Percentiles rank a stretch among this genome's conserved stretches.
These are phyloP conservation scores for Mucor plumbeus DNA, from an alignment of 371 early-diverging fungal genomes.

Conservation along the genomic window DNA sequence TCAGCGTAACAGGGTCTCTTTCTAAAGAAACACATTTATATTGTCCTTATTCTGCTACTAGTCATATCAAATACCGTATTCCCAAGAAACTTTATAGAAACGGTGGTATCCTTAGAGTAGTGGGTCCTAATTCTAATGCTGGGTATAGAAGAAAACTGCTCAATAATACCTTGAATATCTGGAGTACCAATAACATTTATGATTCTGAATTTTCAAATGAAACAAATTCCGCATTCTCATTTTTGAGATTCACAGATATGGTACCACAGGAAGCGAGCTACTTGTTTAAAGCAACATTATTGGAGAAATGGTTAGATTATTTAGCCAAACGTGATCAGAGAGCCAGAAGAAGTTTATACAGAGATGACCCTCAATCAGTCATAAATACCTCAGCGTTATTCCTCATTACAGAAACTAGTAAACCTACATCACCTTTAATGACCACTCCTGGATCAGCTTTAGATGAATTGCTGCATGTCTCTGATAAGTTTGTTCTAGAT, in stretches of 20 bases:
- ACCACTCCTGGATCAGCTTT: slow-evolving; percentile 34
- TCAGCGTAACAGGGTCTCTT: slow-evolving; percentile 66
- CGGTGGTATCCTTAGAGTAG: slow-evolving; percentile 56
- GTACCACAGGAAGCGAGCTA: slow-evolving; percentile 60
- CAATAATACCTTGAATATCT: slow-evolving; percentile 63
- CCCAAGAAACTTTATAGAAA: slow-evolving; percentile 76
- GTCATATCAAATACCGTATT: slow-evolving; percentile 63
- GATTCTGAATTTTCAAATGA: slow-evolving; percentile 51
- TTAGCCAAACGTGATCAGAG: slow-evolving; percentile 44
- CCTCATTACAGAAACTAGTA: slow-evolving; percentile 43
- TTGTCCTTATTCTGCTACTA: slow-evolving; percentile 69
- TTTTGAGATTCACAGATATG: slow-evolving; percentile 67
- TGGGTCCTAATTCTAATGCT: slow-evolving; percentile 55
- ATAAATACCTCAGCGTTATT: slow-evolving; percentile 53
- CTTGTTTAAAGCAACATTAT: slow-evolving; percentile 52
- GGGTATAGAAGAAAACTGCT: slow-evolving; percentile 58
- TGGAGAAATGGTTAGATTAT: slow-evolving; percentile 59
- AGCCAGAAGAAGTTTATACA: slow-evolving; percentile 49
- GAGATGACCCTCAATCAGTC: slow-evolving; percentile 33
- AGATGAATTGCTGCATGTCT: slow-evolving; percentile 38
- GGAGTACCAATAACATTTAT: slow-evolving; percentile 56
- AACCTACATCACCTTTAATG: slow-evolving; percentile 32
- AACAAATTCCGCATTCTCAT: slow-evolving; percentile 57
- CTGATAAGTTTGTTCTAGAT: slow-evolving; percentile 27
- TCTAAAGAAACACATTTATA: slow-evolving; percentile 64